Evolutionary conservation across 78 protist species (phyloP).

Genomic region (Dictyostelium purpureum): DNA sequence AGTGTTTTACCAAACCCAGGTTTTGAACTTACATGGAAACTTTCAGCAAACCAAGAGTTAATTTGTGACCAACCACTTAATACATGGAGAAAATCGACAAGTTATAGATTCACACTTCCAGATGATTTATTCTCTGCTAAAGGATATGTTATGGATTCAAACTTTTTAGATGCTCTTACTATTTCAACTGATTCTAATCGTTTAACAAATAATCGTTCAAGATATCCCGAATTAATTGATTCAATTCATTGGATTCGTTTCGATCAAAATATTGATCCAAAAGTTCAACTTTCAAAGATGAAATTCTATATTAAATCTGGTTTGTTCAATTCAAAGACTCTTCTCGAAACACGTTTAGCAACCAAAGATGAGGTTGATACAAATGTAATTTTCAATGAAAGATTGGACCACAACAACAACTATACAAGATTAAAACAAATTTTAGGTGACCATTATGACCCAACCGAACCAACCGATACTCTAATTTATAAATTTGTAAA

Average conservation of each 20-base stretch:
- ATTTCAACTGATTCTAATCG: not conserved
- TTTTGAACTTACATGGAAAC: constrained; percentile 5
- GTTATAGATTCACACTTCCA: constrained; percentile 39
- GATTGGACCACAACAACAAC: not conserved
- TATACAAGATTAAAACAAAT: not conserved
- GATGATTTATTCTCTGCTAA: not conserved
- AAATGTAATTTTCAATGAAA: not conserved
- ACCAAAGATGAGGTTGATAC: constrained; percentile 41
- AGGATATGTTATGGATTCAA: constrained; percentile 26
- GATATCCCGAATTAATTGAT: not conserved
- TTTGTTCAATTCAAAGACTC: constrained; percentile 5
- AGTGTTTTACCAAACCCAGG: constrained; percentile 54
- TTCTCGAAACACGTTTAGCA: constrained; percentile 49
- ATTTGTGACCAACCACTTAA: not conserved
- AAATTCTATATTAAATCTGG: not conserved
- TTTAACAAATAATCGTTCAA: not conserved
- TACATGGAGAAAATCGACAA: not conserved
- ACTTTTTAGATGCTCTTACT: not conserved
- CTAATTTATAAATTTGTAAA: not conserved
- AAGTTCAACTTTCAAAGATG: not conserved
- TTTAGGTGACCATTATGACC: not conserved
- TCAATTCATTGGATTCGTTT: constrained; percentile 14
- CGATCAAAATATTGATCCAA: constrained; percentile 36
- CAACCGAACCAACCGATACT: not conserved
- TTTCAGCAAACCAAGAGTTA: not conserved